A percentile compares a stretch with the other conserved stretches of the same genome.
These are phyloP conservation scores for Cladobotryum protrusum DNA, from an alignment of 2,329 filamentous ascomycete genomes.

Conservation along the genomic window DNA sequence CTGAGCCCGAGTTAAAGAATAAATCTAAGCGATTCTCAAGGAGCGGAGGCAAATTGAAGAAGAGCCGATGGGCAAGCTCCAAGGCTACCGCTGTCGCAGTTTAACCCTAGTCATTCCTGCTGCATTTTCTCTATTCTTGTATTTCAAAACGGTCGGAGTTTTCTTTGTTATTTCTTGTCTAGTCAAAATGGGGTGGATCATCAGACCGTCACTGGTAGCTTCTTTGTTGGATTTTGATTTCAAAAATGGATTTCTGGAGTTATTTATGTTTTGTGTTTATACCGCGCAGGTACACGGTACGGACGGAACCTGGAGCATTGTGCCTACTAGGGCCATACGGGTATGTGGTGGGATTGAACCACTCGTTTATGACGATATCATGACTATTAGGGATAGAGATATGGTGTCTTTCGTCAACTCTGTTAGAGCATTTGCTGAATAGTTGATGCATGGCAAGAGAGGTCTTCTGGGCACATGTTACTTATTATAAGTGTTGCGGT, in stretches of 20 bases:
- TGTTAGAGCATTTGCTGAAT: background rate
- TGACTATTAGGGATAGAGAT: background rate
- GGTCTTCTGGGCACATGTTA: background rate
- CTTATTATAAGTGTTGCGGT: background rate
- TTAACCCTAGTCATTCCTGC: background rate
- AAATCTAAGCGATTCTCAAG: conserved; percentile 28
- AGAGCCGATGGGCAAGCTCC: conserved; percentile 18
- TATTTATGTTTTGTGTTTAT: background rate
- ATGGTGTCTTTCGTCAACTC: background rate
- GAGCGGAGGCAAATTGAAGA: conserved; percentile 19
- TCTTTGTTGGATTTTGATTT: background rate
- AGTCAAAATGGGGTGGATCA: too few relatives aligned
- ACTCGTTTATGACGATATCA: background rate
- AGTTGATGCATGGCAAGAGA: background rate
- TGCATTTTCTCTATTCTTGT: background rate
- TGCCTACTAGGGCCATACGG: background rate
- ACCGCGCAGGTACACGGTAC: background rate
- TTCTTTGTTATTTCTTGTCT: too few relatives aligned
- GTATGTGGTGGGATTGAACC: background rate
- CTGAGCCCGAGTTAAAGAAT: conserved; percentile 12
- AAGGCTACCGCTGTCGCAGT: conserved; percentile 15
- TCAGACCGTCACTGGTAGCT: too few relatives aligned
- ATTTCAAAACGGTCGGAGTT: background rate
- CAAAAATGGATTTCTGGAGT: background rate
- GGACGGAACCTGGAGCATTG: background rate